These are phyloP conservation scores for Psilocybe sp. DNA, from an alignment of 768 basidiomycete species.

Conservation along the genomic window DNA sequence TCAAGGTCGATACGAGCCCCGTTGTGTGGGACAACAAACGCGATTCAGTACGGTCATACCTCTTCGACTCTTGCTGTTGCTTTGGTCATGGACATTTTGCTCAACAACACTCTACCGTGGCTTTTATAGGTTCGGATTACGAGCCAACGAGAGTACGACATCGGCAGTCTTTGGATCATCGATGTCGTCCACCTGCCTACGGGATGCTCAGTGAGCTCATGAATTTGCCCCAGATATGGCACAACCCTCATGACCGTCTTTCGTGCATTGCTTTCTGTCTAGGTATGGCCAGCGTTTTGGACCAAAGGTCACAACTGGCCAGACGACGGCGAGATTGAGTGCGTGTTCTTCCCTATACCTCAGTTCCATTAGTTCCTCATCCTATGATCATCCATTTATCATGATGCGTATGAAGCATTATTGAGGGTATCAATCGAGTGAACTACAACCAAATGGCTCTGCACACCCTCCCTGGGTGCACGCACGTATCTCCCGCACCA, in stretches of 20 bases:
- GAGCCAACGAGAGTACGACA: conserved; percentile 34
- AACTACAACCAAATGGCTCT: conserved; percentile 54
- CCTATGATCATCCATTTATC: neutral
- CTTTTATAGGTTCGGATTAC: conserved; percentile 38
- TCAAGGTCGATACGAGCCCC: conserved; percentile 64
- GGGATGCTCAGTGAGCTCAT: conserved; percentile 47
- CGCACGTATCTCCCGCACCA: conserved; percentile 21
- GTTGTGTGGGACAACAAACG: conserved; percentile 48
- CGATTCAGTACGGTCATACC: conserved; percentile 45
- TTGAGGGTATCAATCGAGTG: conserved; percentile 58
- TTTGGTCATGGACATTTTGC: neutral
- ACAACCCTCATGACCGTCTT: neutral
- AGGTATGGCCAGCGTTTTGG: conserved; percentile 51
- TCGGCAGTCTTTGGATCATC: conserved; percentile 40
- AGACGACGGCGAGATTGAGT: conserved; percentile 41
- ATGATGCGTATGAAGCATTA: conserved; percentile 34
- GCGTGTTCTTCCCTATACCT: conserved; percentile 1
- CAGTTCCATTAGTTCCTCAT: neutral
- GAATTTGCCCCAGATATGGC: neutral
- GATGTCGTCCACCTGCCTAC: conserved; percentile 48
- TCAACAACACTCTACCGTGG: neutral
- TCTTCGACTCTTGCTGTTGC: neutral
- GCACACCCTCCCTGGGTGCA: conserved; percentile 42
- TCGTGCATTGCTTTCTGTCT: too few species aligned
- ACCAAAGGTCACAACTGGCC: conserved; percentile 43